Conservation (phyloP, 1,284 basidiomycete species). For the Tetrapyrgos nigripes region DNA sequence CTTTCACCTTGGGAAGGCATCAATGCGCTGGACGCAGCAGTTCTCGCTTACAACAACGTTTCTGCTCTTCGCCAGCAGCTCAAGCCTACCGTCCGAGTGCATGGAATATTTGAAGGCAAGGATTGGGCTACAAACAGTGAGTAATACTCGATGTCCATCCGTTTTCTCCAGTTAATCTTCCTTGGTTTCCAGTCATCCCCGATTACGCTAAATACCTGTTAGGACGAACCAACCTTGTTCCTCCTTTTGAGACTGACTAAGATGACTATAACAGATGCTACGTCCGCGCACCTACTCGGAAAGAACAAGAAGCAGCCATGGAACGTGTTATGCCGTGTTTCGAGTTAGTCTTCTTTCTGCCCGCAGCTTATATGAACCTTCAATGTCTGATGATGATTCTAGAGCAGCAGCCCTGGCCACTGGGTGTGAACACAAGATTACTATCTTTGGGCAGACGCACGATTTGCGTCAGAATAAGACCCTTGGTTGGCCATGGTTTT, state of each 20-base stretch:
- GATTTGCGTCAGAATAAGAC: constrained; percentile 72
- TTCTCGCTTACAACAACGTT: constrained; percentile 74
- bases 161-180: no score
- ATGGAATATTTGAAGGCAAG: constrained; percentile 68
- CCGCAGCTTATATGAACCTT: neutral
- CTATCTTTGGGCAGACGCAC: constrained; percentile 44
- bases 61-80: constrained; percentile 78
- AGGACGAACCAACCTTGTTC: constrained; percentile 17
- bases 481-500: constrained; percentile 43
- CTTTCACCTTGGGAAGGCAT: constrained; percentile 77
- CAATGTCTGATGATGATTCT: constrained; percentile 3
- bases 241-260: neutral
- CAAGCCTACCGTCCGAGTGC: constrained; percentile 64
- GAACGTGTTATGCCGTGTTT: constrained; percentile 74
- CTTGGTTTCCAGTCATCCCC: constrained; percentile 90
- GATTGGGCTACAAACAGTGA: constrained; percentile 69
- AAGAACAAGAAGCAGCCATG: constrained; percentile 61
- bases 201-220: constrained; percentile 75
- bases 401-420: constrained; percentile 78
- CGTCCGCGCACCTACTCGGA: constrained; percentile 73
- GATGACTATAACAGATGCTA: constrained; percentile 58
- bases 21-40: constrained; percentile 81
- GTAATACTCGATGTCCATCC: constrained; percentile 17
- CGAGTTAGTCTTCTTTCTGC: constrained; percentile 55
- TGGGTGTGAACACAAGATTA: constrained; percentile 66